Evolutionary conservation across 768 basidiomycete genomes (phyloP), one percentile per base, ranked within the genome.

Genomic region (Tephrocybe sp.): DNA sequence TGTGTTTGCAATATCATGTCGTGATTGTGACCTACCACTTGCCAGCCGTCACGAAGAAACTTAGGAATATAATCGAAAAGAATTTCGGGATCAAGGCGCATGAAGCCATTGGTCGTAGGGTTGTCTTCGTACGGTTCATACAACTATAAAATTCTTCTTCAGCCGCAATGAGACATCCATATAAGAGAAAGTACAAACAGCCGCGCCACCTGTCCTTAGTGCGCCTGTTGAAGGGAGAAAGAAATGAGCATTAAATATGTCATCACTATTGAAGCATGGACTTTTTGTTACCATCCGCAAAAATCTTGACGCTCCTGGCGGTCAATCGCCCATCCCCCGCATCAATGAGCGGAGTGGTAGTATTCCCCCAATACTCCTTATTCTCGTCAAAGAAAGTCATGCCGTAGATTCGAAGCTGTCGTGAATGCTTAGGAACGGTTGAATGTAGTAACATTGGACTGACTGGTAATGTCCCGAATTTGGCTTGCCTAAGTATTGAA

Each of bases 151-250:
- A 28, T 26, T 23, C 50, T 18, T 48, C 26, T 38, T 58, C 33
- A 50, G 50, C 39, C 11, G 30, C n/a, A 26, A 15, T 51, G 23
- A 39, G 39, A 47, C 15, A 5, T n/a, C n/a, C n/a, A 44, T 15
- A 32, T 33, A 23, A 9, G 1, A 24, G 26, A 50, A 41, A 20
- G 45, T 14, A 39, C 21, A 62, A 75, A 88, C 87, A 37, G 94
- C 93, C 39, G 94, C 92, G 39, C 93, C 94, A 51, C 91, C 87
- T n/a, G 87, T 87, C 26, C 94, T 81, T 32, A 97, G 72, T 25
- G 93, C 94, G 51, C 93, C 88, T 89, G 50, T 51, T 30, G 11
- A 5, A 30, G 11, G 28, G 11, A 26, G 8, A 7, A 15, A 37
- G 21, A 32, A 24, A 42, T 56, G 14, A 45, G 44, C 48, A 39